Evolutionary conservation across 305 asterid genomes (phyloP), one percentile per base, ranked within the genome.

Genomic region (Solanum hybrid): DNA sequence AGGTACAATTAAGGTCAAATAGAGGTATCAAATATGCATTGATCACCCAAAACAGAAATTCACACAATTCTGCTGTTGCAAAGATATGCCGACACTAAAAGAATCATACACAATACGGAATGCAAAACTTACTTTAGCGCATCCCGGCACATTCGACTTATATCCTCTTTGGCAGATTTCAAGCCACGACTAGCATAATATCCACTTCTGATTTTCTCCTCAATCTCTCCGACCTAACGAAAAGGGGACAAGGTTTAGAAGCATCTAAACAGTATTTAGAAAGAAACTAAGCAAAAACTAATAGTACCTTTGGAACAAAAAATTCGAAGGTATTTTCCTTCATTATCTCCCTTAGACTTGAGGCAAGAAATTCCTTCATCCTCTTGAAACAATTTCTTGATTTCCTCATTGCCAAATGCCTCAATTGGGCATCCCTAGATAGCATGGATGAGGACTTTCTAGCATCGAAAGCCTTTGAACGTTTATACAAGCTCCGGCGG

Each of bases 391-490:
- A 97, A 89, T 93, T 93, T 89, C 94, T 98, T 79, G 94, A 92
- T 92, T 96, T 97, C 93, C 96, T 98, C 94, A 97, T 93, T 66
- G 99, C 94, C 94, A 95, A 94, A 73, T 95, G 98, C 95, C 99
- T 96, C 92, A 98, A 89, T 86, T 96, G 98, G 85, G 99, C 98
- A 93, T 98, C 99, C 92, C 99, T 95, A 73, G 99, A 97, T 77
- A 96, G 93, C 87, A 98, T 96, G 88, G 97, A 92, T 7, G 99
- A 96, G 88, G 98, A 96, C 93, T 96, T 97, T 89, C 98, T 91
- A 92, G 99, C 98, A 94, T 97, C 99, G 91, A 94, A 97, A 89
- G 95, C 96, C 92, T 98, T 98, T 64, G 99, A 94, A 79, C 99
- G 96, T 92, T 95, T 98, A 91, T 98, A 98, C 94, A 98, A 93